Base-by-base conservation (phyloP, 2,329 filamentous ascomycete genomes). In the Claviceps africana region DNA sequence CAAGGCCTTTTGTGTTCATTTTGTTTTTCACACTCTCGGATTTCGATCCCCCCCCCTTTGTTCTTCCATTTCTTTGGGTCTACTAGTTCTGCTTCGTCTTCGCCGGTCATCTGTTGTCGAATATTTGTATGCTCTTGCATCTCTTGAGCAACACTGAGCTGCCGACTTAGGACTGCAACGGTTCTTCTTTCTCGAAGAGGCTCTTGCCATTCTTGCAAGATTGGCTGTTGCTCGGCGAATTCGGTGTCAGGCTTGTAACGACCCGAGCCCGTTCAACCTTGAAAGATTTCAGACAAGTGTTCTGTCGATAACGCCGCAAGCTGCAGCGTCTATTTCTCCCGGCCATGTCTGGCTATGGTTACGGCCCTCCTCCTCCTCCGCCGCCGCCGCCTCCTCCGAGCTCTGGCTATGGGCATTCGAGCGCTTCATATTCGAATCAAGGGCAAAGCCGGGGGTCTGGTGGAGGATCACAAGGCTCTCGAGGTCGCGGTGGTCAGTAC, bases 341-440 rank as follows among this genome's bases (percentile, higher is more conserved):
- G 49, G 45, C 40, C 50, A 77, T 77, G 74, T 68, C 74, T 22
- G 63, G 65, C 33, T 78, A 78, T 67, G 73, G 71, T 51, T 78
- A 78, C 67, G 75, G 54, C 15, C 54, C 70, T n/a, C 75, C 74
- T 28, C 74, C 75, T 21, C 75, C 74, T 22, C 74, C 75, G 52
- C 74, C 65, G 43, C 55, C 61, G 11, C 60, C 63, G 52, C 74
- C 65, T 40, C 55, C 61, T 7, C 60, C 63, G 52, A 64, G 65
- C 39, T 57, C 62, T 11, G 65, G 62, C 35, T 76, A 74, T 52
- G 61, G 65, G 8, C 66, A 69, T 39, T 69, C 71, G 55, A 62
- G 60, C 51, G 60, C 64, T 44, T 58, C 67, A 7, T 72, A 71
- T 52, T 63, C 67, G 43, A 67, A 68, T 51, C 67, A 68, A 48